Percentiles rank a stretch among this genome's conserved stretches.
Evolutionary conservation across 208 protist species (phyloP).

Genomic region (Vickermania ingenoplastis): DNA sequence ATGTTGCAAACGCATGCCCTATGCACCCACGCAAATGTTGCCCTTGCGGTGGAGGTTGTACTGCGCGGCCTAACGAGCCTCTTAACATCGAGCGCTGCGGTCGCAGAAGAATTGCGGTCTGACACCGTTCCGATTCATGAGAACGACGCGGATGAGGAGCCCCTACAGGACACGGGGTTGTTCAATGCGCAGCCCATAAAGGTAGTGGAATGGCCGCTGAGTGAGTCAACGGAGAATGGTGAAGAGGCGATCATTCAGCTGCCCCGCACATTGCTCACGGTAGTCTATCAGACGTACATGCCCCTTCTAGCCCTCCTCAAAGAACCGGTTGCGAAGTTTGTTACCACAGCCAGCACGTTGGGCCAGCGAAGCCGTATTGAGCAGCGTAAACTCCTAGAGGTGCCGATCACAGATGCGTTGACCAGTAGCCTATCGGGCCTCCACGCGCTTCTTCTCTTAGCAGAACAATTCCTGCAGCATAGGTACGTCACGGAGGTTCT

Average conservation of each 20-base stretch:
- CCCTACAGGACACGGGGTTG: constrained; percentile 3
- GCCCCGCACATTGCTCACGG: constrained; percentile 67
- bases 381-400: constrained; percentile 37
- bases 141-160: background rate
- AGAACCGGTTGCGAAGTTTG: constrained; percentile 53
- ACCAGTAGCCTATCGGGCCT: constrained; percentile 41
- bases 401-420: constrained; percentile 40
- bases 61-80: constrained; percentile 60
- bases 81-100: constrained; percentile 43
- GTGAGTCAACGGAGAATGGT: too few species aligned
- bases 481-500: constrained; percentile 74
- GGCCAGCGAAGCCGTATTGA: constrained; percentile 28
- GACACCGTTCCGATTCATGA: background rate
- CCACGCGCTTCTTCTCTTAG: constrained; percentile 38
- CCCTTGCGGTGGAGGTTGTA: constrained; percentile 33
- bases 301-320: constrained; percentile 55
- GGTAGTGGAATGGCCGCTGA: background rate
- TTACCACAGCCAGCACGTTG: constrained; percentile 10
- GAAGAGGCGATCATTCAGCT: constrained; percentile 28
- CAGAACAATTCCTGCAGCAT: constrained; percentile 51
- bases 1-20: constrained; percentile 49
- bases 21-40: constrained; percentile 16
- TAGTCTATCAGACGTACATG: constrained; percentile 71
- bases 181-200: constrained; percentile 2
- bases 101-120: constrained; percentile 12